These are phyloP conservation scores for Dryadomyces quercivorus DNA, from an alignment of 2,329 filamentous ascomycete genomes.

Conservation along the genomic window DNA sequence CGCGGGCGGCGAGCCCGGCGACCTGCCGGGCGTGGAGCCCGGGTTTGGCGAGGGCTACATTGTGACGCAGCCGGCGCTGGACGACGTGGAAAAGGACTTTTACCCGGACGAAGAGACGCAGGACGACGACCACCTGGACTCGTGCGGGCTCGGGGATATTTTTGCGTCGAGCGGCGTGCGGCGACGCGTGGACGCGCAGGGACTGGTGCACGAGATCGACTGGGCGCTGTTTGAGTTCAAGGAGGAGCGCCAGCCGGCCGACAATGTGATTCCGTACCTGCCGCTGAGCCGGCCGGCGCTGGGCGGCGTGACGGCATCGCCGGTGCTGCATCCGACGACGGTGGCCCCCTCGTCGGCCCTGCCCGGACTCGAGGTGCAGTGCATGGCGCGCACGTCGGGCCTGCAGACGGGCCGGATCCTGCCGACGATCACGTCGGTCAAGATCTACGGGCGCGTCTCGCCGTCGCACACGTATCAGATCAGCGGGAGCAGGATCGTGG, in stretches of 20 bases:
- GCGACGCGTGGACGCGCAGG: slow-evolving; percentile 54
- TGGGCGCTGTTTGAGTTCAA: slow-evolving; percentile 85
- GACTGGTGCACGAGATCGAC: slow-evolving; percentile 80
- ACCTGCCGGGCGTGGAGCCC: slow-evolving; percentile 65
- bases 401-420: slow-evolving; percentile 69
- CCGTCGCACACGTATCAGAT: slow-evolving; percentile 62
- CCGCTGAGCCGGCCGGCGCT: slow-evolving; percentile 9
- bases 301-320: background rate
- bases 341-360: slow-evolving; percentile 50
- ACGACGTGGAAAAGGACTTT: slow-evolving; percentile 74
- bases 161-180: slow-evolving; percentile 86
- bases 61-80: slow-evolving; percentile 83
- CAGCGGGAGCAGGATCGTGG: background rate
- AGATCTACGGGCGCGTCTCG: slow-evolving; percentile 71
- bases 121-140: slow-evolving; percentile 72
- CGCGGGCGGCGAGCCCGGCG: slow-evolving; percentile 44
- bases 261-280: slow-evolving; percentile 52
- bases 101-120: slow-evolving; percentile 60
- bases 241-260: slow-evolving; percentile 54
- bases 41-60: slow-evolving; percentile 66
- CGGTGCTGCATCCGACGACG: slow-evolving; percentile 37
- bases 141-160: slow-evolving; percentile 68
- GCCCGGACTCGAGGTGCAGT: slow-evolving; percentile 70
- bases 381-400: slow-evolving; percentile 77
- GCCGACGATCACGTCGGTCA: slow-evolving; percentile 68